Percentiles rank a stretch among this genome's conserved stretches.
Evolutionary conservation across 805 yeast species (phyloP).

Genomic region (Lipomyces oligophaga): DNA sequence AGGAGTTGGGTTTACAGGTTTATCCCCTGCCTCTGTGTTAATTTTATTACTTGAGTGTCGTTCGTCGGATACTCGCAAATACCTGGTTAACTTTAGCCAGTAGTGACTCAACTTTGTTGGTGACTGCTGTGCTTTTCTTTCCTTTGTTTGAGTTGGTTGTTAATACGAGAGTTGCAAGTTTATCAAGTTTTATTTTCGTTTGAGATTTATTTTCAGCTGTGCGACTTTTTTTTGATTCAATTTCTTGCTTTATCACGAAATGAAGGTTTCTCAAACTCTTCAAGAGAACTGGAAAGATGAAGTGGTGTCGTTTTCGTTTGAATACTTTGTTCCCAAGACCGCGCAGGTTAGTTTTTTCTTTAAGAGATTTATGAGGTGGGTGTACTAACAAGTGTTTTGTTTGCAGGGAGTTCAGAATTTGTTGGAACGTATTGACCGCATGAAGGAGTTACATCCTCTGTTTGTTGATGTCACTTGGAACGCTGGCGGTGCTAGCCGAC

Average conservation of each 20-base stretch:
- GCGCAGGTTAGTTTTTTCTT: conserved; percentile 37
- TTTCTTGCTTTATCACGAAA: neutral
- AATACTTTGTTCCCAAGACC: conserved; percentile 96
- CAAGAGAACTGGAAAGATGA: conserved; percentile 29
- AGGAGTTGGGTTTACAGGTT: conserved; percentile 23
- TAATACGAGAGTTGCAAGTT: neutral
- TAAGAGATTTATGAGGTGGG: neutral
- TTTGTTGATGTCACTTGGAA: conserved; percentile 98
- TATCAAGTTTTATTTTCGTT: neutral
- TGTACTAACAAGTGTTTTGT: neutral
- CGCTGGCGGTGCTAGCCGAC: conserved; percentile 77
- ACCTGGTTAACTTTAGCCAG: too few relatives aligned
- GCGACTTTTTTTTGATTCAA: neutral
- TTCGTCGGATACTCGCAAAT: too few relatives aligned
- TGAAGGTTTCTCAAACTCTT: conserved; percentile 20
- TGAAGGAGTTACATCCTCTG: conserved; percentile 86
- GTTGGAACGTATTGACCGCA: conserved; percentile 95
- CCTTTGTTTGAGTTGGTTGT: neutral
- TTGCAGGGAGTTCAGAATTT: conserved; percentile 89
- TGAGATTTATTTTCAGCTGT: neutral
- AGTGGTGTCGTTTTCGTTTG: conserved; percentile 82
- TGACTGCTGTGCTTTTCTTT: neutral
- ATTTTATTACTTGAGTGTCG: neutral
- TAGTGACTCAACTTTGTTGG: too few relatives aligned
- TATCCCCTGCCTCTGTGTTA: conserved; percentile 20